Evolutionary conservation across 257 asterid genomes (phyloP).

Genomic region (Solanum microdontum): DNA sequence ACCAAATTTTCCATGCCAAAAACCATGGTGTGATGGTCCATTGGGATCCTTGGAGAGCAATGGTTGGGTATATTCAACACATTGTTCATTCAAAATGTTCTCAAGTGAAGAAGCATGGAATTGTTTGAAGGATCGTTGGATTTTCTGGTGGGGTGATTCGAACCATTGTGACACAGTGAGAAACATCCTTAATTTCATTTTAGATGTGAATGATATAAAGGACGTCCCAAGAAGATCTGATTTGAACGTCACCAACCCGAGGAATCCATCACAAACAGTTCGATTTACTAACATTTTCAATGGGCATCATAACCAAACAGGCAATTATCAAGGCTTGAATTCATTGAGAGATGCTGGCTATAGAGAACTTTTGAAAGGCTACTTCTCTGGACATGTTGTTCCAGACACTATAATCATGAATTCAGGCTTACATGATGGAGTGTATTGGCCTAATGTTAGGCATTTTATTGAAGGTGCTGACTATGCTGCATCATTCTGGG

Average conservation of each 20-base stretch:
- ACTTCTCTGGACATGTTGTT: slow-evolving; percentile 37
- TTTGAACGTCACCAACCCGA: slow-evolving; percentile 66
- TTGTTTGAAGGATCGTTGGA: slow-evolving; percentile 57
- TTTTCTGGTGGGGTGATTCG: slow-evolving; percentile 98
- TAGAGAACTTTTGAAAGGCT: slow-evolving; percentile 33
- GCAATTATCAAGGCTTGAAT: slow-evolving; percentile 67
- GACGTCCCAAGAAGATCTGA: slow-evolving; percentile 62
- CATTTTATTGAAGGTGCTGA: slow-evolving; percentile 56
- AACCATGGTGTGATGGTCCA: slow-evolving; percentile 77
- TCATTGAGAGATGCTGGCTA: slow-evolving; percentile 45
- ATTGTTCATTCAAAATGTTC: slow-evolving; percentile 77
- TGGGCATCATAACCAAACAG: slow-evolving; percentile 55
- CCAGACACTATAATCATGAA: slow-evolving; percentile 82
- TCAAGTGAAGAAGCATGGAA: slow-evolving; percentile 48
- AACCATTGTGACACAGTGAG: slow-evolving; percentile 86
- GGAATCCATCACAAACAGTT: slow-evolving; percentile 44
- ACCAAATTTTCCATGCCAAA: slow-evolving; percentile 44
- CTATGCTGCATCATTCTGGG: slow-evolving; percentile 71
- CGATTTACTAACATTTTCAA: slow-evolving; percentile 80
- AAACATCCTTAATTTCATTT: slow-evolving; percentile 54
- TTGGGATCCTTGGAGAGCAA: slow-evolving; percentile 70
- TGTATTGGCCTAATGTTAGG: slow-evolving; percentile 55
- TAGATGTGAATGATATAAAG: slow-evolving; percentile 33
- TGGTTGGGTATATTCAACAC: slow-evolving; percentile 90
- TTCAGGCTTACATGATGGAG: slow-evolving; percentile 85